Conservation (phyloP, 2,329 filamentous ascomycete genomes). For the Huntiella savannae region DNA sequence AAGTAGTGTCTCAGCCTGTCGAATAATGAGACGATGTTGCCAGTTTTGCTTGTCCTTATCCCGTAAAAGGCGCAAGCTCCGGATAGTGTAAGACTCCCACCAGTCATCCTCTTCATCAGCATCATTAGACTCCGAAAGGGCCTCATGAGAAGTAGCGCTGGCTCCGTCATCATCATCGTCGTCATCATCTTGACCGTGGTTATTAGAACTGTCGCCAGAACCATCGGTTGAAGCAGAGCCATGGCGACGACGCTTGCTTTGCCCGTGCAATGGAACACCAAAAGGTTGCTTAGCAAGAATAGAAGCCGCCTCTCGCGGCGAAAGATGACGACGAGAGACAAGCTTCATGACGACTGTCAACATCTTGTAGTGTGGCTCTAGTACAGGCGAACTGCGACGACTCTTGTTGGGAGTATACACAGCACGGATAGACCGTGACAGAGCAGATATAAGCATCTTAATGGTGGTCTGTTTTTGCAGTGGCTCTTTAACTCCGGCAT, state of each 20-base stretch:
- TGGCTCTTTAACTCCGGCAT: background rate
- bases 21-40: slow-evolving; percentile 80
- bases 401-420: slow-evolving; percentile 33
- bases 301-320: slow-evolving; percentile 28
- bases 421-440: slow-evolving; percentile 32
- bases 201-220: slow-evolving; percentile 16
- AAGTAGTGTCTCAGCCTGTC: slow-evolving; percentile 42
- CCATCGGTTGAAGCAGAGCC: slow-evolving; percentile 13
- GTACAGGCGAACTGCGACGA: slow-evolving; percentile 48
- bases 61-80: slow-evolving; percentile 30
- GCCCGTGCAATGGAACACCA: slow-evolving; percentile 18
- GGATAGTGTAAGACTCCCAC: slow-evolving; percentile 36
- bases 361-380: slow-evolving; percentile 88
- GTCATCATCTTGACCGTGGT: slow-evolving; percentile 20
- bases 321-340: slow-evolving; percentile 34
- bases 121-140: slow-evolving; percentile 1
- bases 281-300: slow-evolving; percentile 38
- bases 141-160: slow-evolving; percentile 5
- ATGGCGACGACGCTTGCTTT: slow-evolving; percentile 20
- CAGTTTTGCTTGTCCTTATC: slow-evolving; percentile 82
- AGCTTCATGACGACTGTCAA: slow-evolving; percentile 68
- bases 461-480: slow-evolving; percentile 19
- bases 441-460: slow-evolving; percentile 25
- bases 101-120: slow-evolving; percentile 39
- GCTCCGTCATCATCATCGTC: background rate